A percentile compares a stretch with the other conserved stretches of the same genome.
These are phyloP conservation scores for Nicotiana paniculata DNA, from an alignment of 257 asterid species.

Conservation along the genomic window DNA sequence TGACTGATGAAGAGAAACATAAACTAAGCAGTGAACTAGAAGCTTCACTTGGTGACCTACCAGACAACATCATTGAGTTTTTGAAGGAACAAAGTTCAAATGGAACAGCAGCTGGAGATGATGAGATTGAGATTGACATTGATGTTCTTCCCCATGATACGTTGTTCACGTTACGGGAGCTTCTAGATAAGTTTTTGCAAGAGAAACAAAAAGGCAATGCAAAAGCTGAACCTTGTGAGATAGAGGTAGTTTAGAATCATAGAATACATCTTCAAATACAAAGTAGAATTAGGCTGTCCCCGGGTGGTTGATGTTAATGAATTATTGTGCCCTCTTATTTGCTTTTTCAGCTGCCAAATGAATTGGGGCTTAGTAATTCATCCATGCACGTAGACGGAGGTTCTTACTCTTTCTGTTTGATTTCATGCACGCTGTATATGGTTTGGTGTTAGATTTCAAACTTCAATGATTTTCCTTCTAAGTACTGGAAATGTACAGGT, in stretches of 20 bases:
- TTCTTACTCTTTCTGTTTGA: conserved; percentile 25
- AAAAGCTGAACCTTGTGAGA: conserved; percentile 69
- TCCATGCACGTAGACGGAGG: conserved; percentile 82
- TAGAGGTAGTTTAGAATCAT: conserved; percentile 48
- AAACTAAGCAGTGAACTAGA: conserved; percentile 52
- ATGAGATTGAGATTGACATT: conserved; percentile 77
- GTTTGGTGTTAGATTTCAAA: not conserved
- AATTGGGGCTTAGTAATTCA: conserved; percentile 81
- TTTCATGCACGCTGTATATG: conserved; percentile 5
- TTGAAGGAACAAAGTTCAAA: conserved; percentile 49
- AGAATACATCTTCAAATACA: not conserved
- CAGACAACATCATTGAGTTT: conserved; percentile 52
- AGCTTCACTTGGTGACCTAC: conserved; percentile 43
- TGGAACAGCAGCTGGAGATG: conserved; percentile 49
- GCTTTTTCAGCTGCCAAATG: conserved; percentile 73
- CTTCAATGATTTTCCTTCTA: conserved; percentile 5
- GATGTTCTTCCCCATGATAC: conserved; percentile 58
- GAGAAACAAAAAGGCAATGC: conserved; percentile 37
- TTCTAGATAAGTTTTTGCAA: conserved; percentile 51
- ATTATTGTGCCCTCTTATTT: not conserved
- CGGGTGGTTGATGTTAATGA: not conserved
- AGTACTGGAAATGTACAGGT: conserved; percentile 30
- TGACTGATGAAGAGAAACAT: conserved; percentile 63
- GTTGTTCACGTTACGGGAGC: conserved; percentile 50
- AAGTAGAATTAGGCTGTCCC: not conserved